A percentile compares a stretch with the other conserved stretches of the same genome.
These are phyloP conservation scores for Fremontodendron californicum DNA, from an alignment of 345 rosid genomes.

Conservation along the genomic window DNA sequence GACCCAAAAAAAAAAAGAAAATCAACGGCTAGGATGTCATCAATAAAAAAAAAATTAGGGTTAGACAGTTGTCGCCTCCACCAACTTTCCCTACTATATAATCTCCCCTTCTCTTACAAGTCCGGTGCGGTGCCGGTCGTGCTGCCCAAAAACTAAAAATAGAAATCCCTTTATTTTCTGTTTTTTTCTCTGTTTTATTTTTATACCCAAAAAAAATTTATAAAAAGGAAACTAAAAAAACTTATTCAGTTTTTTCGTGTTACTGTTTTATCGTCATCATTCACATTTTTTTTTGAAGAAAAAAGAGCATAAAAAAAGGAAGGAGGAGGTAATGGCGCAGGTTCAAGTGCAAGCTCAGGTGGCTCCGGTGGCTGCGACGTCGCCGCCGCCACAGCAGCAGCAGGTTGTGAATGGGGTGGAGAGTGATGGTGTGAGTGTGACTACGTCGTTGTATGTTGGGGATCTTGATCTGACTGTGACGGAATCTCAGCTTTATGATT, in stretches of 20 bases:
- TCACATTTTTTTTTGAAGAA: not conserved
- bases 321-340: conserved; percentile 24
- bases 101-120: not conserved
- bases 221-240: not conserved
- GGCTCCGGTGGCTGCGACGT: not conserved
- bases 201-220: not conserved
- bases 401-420: conserved; percentile 24
- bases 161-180: not conserved
- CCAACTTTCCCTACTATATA: conserved; percentile 12
- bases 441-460: conserved; percentile 70
- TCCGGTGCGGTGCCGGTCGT: conserved; percentile 34
- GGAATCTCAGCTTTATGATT: conserved; percentile 68
- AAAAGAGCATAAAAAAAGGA: not conserved
- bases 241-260: not conserved
- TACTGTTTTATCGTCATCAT: not conserved
- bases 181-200: not conserved
- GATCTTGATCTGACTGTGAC: conserved; percentile 66
- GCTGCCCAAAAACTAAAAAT: conserved; percentile 21
- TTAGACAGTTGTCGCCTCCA: not conserved
- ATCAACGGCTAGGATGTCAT: not conserved
- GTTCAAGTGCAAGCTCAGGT: conserved; percentile 33
- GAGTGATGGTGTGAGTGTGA: conserved; percentile 23
- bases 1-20: not conserved
- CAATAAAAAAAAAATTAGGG: conserved; percentile 9
- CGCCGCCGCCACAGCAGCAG: conserved; percentile 10